Conservation (phyloP, 1,284 basidiomycete species). For the Sphaerobolus stellatus region DNA sequence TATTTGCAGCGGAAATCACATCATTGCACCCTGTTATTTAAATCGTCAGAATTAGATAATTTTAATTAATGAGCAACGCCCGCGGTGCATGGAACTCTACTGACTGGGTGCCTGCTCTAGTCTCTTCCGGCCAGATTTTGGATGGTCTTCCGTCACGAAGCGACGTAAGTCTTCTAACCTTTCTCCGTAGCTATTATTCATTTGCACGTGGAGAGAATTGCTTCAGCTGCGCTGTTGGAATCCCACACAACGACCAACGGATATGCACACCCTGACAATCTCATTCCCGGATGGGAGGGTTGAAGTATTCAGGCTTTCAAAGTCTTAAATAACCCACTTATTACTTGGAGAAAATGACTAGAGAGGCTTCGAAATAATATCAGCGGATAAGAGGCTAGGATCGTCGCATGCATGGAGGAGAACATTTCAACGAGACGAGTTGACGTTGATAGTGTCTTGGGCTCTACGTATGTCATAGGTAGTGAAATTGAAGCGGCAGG, state of each 20-base stretch:
- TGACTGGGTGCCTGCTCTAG: slow-evolving; percentile 35
- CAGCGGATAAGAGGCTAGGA: too few species aligned
- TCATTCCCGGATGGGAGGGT: slow-evolving; percentile 22
- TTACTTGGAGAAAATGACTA: slow-evolving; percentile 31
- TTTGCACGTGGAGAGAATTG: slow-evolving; percentile 18
- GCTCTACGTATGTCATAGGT: slow-evolving; percentile 41
- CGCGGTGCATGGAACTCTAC: slow-evolving; percentile 32
- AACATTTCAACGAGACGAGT: too few species aligned
- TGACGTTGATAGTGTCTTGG: slow-evolving; percentile 33
- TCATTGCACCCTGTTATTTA: slow-evolving; percentile 25
- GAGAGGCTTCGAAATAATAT: slow-evolving; percentile 15
- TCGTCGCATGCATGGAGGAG: too few species aligned
- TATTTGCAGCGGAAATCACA: slow-evolving; percentile 30
- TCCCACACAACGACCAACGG: slow-evolving; percentile 2
- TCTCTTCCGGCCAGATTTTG: slow-evolving; percentile 22
- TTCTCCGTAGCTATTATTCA: neutral
- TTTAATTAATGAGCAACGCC: slow-evolving; percentile 30
- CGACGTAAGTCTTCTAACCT: slow-evolving; percentile 22
- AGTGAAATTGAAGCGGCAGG: slow-evolving; percentile 39
- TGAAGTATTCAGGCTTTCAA: slow-evolving; percentile 19
- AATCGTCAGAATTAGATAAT: slow-evolving; percentile 41
- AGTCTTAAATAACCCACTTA: slow-evolving; percentile 22
- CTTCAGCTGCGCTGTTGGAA: slow-evolving; percentile 28
- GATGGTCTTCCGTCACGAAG: slow-evolving; percentile 25
- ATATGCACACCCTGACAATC: slow-evolving; percentile 25